A percentile compares a stretch with the other conserved stretches of the same genome.
Evolutionary conservation across 139 green algal genomes (phyloP).

Genomic region (Mesotaenium endlicherianum): DNA sequence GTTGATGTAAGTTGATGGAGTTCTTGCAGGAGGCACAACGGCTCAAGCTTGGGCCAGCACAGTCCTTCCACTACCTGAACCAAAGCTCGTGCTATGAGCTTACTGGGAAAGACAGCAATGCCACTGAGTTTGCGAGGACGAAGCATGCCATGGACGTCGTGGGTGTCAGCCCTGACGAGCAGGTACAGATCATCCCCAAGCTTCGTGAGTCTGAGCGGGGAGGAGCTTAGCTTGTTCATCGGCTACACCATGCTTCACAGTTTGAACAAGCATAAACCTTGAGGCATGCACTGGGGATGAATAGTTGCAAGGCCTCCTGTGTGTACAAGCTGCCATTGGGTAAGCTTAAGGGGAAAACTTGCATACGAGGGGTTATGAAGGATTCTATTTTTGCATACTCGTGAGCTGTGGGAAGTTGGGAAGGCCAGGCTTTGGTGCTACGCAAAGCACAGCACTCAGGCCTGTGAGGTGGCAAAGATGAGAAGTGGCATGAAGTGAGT

Average conservation of each 20-base stretch:
- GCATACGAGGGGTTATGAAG: neutral
- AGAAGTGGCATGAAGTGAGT: too few relatives aligned
- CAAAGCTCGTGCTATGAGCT: constrained; percentile 85
- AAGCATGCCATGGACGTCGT: constrained; percentile 88
- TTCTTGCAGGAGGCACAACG: constrained; percentile 23
- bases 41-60: constrained; percentile 32
- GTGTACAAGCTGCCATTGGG: neutral
- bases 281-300: neutral
- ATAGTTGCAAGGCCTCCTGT: neutral
- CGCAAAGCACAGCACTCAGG: too few relatives aligned
- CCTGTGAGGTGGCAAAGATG: too few relatives aligned
- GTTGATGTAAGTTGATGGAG: neutral
- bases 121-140: constrained; percentile 65
- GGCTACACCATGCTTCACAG: neutral
- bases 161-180: constrained; percentile 77
- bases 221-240: neutral
- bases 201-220: neutral
- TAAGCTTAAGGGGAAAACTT: neutral
- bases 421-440: too few relatives aligned
- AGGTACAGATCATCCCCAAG: constrained; percentile 39
- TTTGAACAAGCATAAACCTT: neutral
- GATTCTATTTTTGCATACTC: too few relatives aligned
- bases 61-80: constrained; percentile 77
- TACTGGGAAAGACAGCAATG: constrained; percentile 54
- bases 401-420: too few relatives aligned